These are phyloP conservation scores for Setaria italica DNA, from an alignment of 202 grass and related monocot species.

Conservation along the genomic window DNA sequence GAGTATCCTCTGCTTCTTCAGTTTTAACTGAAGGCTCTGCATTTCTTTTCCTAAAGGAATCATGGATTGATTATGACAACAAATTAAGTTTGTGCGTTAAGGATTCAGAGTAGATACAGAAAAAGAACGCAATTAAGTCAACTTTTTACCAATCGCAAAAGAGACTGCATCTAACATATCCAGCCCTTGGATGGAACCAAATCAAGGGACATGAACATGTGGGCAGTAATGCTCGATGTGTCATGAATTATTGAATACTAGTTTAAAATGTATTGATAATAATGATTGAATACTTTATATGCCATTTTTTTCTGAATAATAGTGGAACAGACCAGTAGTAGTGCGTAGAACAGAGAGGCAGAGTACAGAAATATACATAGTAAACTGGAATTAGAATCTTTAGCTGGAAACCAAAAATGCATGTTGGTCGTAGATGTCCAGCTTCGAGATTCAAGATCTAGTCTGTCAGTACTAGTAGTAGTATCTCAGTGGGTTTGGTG, in stretches of 20 bases:
- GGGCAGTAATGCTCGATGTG: not conserved
- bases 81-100: not conserved
- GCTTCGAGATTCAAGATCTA: not conserved
- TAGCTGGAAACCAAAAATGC: not conserved
- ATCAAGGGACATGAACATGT: not conserved
- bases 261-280: too few relatives aligned
- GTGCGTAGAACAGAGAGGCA: not conserved
- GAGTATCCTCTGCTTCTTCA: slow-evolving; percentile 30
- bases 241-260: not conserved
- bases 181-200: not conserved
- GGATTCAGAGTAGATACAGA: not conserved
- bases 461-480: not conserved
- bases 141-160: not conserved
- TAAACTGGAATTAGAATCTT: not conserved
- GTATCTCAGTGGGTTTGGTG: not conserved
- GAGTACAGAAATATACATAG: not conserved
- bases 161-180: not conserved
- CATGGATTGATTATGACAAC: not conserved
- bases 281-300: not conserved
- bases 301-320: not conserved
- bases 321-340: not conserved
- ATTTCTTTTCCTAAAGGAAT: not conserved
- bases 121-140: not conserved
- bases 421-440: not conserved
- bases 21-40: too few relatives aligned